phyloP scores from a whole-genome alignment of 169 alveolate genomes.

The Amoebophrya sp. region DNA sequence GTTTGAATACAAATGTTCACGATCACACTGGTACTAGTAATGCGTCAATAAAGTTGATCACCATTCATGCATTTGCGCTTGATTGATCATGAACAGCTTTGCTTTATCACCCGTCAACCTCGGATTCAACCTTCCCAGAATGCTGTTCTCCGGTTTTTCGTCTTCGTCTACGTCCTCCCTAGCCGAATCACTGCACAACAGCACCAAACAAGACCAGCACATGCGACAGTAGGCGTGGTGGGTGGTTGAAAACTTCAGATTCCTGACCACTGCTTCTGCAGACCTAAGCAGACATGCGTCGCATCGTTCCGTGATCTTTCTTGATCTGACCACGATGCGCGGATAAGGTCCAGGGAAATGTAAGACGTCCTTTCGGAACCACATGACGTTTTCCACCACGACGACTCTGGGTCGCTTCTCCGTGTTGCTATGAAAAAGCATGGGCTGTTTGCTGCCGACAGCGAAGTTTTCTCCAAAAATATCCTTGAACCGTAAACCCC shows the following conservation, averaged over 20 bases:
- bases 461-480: no score
- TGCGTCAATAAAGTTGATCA: no score
- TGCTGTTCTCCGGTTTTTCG: no score
- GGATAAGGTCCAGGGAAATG: not conserved
- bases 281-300: not conserved
- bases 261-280: not conserved
- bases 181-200: no score
- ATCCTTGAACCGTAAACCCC: no score
- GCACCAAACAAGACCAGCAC: not conserved
- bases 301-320: not conserved
- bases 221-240: not conserved
- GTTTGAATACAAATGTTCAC: no score
- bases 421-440: not conserved
- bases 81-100: no score
- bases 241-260: not conserved
- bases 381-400: not conserved
- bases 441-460: not conserved
- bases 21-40: no score
- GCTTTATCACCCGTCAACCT: no score
- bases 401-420: not conserved
- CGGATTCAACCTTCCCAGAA: no score
- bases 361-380: not conserved
- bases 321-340: not conserved
- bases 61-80: no score
- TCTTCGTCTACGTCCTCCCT: no score